Conservation (phyloP, 1,139 yeast genomes). For the Magnusiomyces tetraspermus region DNA sequence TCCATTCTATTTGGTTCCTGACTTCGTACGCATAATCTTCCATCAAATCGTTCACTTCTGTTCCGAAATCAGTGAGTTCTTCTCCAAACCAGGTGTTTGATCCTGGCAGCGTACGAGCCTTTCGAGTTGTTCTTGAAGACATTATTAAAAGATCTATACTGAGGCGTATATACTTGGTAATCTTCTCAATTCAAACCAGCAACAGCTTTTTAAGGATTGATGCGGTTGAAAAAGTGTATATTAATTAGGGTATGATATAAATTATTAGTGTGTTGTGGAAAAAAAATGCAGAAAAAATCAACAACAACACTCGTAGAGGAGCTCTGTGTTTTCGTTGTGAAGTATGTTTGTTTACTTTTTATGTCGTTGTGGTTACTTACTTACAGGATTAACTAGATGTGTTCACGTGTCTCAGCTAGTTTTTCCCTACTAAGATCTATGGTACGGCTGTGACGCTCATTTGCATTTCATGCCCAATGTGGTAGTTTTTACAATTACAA, state of each 20-base stretch:
- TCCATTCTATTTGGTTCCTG: slow-evolving; percentile 35
- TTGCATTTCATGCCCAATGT: too few relatives aligned
- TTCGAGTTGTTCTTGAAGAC: background rate
- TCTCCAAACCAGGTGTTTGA: background rate
- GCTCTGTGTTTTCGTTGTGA: too few relatives aligned
- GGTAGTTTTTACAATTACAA: too few relatives aligned
- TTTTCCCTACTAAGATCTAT: too few relatives aligned
- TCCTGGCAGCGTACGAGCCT: background rate
- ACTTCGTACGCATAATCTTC: slow-evolving; percentile 36
- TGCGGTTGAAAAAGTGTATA: background rate
- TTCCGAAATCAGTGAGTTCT: background rate
- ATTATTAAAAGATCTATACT: background rate
- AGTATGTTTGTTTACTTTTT: too few relatives aligned
- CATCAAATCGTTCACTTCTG: slow-evolving; percentile 7
- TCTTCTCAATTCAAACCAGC: background rate
- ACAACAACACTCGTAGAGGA: too few relatives aligned
- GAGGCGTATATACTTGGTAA: background rate
- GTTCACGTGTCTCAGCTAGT: too few relatives aligned
- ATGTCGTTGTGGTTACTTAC: too few relatives aligned
- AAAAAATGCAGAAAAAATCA: too few relatives aligned
- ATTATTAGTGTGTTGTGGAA: too few relatives aligned
- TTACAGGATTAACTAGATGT: too few relatives aligned
- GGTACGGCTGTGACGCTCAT: too few relatives aligned
- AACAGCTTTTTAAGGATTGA: background rate
- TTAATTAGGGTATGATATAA: slow-evolving; percentile 4